These are phyloP conservation scores for Camillea tinctor DNA, from an alignment of 2,329 filamentous ascomycete genomes.

Conservation along the genomic window DNA sequence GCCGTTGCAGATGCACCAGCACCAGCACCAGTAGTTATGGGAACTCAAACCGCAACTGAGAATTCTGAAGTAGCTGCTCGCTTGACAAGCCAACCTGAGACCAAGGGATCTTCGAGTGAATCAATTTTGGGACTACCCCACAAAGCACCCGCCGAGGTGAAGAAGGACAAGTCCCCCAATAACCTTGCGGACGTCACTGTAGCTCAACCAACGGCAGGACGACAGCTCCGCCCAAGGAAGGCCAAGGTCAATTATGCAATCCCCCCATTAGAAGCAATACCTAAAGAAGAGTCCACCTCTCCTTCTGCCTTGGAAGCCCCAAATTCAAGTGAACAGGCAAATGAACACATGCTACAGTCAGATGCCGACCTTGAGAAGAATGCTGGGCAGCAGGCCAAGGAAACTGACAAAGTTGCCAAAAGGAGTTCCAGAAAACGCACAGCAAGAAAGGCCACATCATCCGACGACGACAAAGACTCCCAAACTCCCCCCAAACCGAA, in stretches of 20 bases:
- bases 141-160: neutral
- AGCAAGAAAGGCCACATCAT: neutral
- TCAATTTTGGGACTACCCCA: neutral
- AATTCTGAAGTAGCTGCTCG: neutral
- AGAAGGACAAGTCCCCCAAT: neutral
- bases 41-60: neutral
- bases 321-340: neutral
- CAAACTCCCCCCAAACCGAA: neutral
- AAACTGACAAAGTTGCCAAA: neutral
- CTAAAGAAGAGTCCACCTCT: neutral
- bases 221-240: conserved; percentile 3
- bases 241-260: neutral
- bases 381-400: neutral
- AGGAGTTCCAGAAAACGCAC: neutral
- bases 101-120: neutral
- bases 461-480: neutral
- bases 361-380: neutral
- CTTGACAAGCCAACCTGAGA: no score
- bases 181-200: neutral
- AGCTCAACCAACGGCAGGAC: neutral
- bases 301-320: neutral
- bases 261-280: neutral
- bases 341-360: neutral
- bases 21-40: neutral
- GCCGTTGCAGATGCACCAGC: neutral